Base-by-base conservation (phyloP, 768 basidiomycete species). In the Lactifluus volemus region DNA sequence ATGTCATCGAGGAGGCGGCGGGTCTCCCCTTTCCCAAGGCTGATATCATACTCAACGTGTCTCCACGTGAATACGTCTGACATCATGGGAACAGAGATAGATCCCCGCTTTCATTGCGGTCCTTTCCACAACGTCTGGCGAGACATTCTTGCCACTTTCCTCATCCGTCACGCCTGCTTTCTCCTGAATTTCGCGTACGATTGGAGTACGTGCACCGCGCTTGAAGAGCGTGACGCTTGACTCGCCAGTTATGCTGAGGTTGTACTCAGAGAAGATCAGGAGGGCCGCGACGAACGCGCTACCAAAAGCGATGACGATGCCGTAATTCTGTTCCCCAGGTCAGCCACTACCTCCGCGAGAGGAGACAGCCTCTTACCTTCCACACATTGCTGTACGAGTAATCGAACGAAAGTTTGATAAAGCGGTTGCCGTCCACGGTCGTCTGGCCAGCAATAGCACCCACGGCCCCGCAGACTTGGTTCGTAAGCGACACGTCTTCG, bases 1-100 rank as follows among this genome's bases (percentile, higher is more conserved):
- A 94, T 79, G 49, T 89, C 79, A 63, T 91, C 80, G 57, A 92
- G 75, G 2, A 92, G 76, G 34, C 71, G 73, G 41, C 80, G 74
- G 21, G 72, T 67, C 51, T 69, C 63, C 6, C 79, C 81, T 4
- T 77, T 77, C 3, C 73, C 63, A 15, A 84, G 76, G 1, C 79
- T 76, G 0, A 93, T 84, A 36, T 78, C 79, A 69, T 93, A 95
- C 58, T 77, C 74, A 51, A 92, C 63, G 62, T 83, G 75, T 55
- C 84, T 78, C 89, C 90, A 97, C 1, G 92, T 89, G 72, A 97
- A 94, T 5, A 85, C 78, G 65, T 86, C 79, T 19, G 71, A 76
- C 78, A 70, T 70, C 55, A 52, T 61, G 11, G 68, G 67, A 11
- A 30, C 56, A 34, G 51, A 60, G 36, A 58, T 60, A 41, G 59